Evolutionary conservation across 805 yeast genomes (phyloP), one percentile per base, ranked within the genome.

Genomic region (Spathaspora passalidarum): DNA sequence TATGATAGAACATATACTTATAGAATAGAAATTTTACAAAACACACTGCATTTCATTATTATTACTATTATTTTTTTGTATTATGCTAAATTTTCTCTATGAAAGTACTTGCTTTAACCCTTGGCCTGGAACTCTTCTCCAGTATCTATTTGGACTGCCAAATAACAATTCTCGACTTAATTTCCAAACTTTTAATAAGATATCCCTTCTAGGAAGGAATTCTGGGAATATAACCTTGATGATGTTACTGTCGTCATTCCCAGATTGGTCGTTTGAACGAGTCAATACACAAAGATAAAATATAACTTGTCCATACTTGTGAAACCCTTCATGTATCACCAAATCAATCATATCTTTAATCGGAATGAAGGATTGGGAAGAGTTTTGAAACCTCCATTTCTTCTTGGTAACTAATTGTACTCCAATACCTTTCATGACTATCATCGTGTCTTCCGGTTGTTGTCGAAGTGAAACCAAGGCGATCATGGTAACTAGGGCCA

Each of bases 271-370:
- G 21, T 56, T 60, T 34, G 60, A 55, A 43, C 73, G 73, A 14
- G 82, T 75, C 29, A 86, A 65, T 4, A 86, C 67, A 36, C 84
- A 80, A 59, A 87, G 64, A 56, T 86, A 83, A 59, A 75, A 83
- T 2, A 83, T 68, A 8, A 86, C 88, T 50, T 72, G 74, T 50
- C 82, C 82, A 50, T 81, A 77, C 5, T 84, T 84, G 45, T 72
- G 72, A 58, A 88, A 86, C 0, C 87, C 91, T 61, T 88, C 96
- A 57, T 86, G 86, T 20, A 88, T 81, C 0, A 85, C 78, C 9
- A 87, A 61, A 59, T 86, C 92, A 3, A 78, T 73, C 43, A 87
- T 73, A 38, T 69, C 69, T 39, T 75, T 77, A 32, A 72, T 63
- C 0, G 90, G 84, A 9, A 84, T 73, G 58, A 87, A 84, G 38